phyloP scores from a whole-genome alignment of 2,329 filamentous ascomycete species.

The Hypoxylon sp. region DNA sequence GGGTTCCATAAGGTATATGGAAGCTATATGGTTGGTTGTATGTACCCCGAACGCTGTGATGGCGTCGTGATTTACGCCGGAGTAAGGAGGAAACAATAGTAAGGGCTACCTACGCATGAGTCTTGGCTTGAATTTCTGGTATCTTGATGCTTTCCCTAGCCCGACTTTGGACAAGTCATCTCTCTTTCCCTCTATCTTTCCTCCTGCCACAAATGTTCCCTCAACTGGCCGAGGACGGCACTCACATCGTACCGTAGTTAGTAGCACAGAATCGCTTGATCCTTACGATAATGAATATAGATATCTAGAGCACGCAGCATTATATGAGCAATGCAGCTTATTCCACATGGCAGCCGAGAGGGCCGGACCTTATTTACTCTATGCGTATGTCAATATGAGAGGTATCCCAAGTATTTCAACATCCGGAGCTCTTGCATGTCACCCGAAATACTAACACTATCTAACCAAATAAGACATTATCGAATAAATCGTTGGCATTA shows the following conservation, averaged over 20 bases:
- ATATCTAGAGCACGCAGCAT: too few relatives aligned
- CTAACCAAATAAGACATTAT: background rate
- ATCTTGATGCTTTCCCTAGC: background rate
- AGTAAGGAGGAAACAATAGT: background rate
- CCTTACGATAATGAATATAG: too few relatives aligned
- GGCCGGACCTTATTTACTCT: background rate
- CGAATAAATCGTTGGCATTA: background rate
- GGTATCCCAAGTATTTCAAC: background rate
- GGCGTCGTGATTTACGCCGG: background rate
- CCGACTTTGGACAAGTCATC: background rate
- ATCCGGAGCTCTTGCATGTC: background rate
- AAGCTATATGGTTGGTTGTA: conserved; percentile 10
- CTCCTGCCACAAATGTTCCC: background rate
- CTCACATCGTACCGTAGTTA: background rate
- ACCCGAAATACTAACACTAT: background rate
- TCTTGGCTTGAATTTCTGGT: conserved; percentile 4
- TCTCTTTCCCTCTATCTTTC: background rate
- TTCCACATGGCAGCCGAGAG: too few relatives aligned
- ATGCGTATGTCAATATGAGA: background rate
- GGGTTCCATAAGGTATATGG: background rate
- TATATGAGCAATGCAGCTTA: too few relatives aligned
- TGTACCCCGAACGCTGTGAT: background rate
- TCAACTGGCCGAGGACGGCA: background rate
- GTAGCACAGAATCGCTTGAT: background rate
- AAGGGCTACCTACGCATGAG: background rate